Evolutionary conservation across 2,329 filamentous ascomycete genomes (phyloP).

Genomic region (Ceratocystiopsis sp.): DNA sequence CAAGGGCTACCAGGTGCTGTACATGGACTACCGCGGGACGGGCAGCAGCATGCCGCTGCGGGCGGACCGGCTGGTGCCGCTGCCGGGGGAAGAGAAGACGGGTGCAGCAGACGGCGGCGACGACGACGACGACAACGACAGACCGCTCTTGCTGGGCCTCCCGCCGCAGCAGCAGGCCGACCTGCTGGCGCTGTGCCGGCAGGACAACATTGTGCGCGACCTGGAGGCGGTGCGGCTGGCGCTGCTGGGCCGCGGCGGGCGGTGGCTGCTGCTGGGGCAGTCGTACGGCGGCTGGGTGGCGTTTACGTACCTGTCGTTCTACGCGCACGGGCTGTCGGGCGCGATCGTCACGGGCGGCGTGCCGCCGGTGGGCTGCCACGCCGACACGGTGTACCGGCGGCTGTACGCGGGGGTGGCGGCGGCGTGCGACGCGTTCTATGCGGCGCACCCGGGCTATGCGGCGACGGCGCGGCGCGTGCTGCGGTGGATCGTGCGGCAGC

Average conservation of each 20-base stretch:
- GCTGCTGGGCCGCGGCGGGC: conserved; percentile 25
- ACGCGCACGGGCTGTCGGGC: conserved; percentile 42
- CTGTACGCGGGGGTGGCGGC: conserved; percentile 39
- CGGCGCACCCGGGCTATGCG: conserved; percentile 48
- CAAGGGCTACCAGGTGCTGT: conserved; percentile 50
- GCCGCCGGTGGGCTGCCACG: conserved; percentile 40
- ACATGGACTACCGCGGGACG: conserved; percentile 57
- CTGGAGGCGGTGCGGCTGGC: conserved; percentile 51
- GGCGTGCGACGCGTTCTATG: conserved; percentile 48
- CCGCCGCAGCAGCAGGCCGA: background rate
- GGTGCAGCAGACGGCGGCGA: background rate
- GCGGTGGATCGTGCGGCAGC: background rate
- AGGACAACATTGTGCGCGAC: conserved; percentile 57
- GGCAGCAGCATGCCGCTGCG: conserved; percentile 47
- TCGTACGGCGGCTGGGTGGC: conserved; percentile 59
- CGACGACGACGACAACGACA: background rate
- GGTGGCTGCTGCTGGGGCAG: conserved; percentile 54
- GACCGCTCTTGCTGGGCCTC: background rate
- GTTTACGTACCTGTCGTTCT: conserved; percentile 53
- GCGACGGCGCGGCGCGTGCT: conserved; percentile 7
- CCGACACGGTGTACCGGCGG: conserved; percentile 44
- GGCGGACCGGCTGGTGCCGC: conserved; percentile 30
- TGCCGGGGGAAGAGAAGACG: background rate
- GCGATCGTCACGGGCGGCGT: conserved; percentile 51
- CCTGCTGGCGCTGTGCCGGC: conserved; percentile 35